Base-by-base conservation (phyloP, 768 basidiomycete genomes). In the Favolaschia claudopus region DNA sequence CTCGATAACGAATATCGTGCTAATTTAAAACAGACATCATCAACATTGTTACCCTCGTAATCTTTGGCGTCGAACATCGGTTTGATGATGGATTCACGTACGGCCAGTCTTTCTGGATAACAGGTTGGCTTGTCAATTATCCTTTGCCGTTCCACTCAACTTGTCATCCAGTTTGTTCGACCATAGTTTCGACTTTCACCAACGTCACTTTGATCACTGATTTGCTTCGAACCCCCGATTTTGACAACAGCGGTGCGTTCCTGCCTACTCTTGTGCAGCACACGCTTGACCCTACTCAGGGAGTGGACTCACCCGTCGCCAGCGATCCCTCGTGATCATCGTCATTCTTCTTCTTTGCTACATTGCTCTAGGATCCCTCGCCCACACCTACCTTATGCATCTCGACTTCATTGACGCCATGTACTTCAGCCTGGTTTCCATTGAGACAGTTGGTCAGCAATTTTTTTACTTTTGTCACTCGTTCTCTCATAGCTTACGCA, bases 301-400 rank as follows among this genome's bases (percentile, higher is more conserved):
- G 5, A 92, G 90, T 62, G 93, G 93, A 1, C 74, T 95, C 33
- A 95, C 92, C 0, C 82, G 83, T 22, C 92, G 87, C 67, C 93
- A 95, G 65, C 84, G 92, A 5, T 84, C 87, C 1, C 82, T 95
- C n/a, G 84, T 89, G 29, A 88, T 95, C 56, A 83, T 91, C 32
- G 85, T 90, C 55, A 95, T 95, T 64, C 69, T 88, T 15, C 75
- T 95, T 1, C 78, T 95, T 22, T 77, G 78, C 56, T 94, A 92
- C 69, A 78, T 94, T 58, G 90, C 88, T 0, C 66, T 95, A 10
- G 93, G 93, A 5, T 84, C 88, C 0, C 77, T 92, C 14, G 72
- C 85, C 45, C 82, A 85, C 67, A 76, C 84, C 1, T 71, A 85
- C 55, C 72, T 87, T 24, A 71, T 88, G 39, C 51, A 80, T 4